Base-by-base conservation (phyloP, 352 stramenopile genomes). In the Phytophthora agathidicida region DNA sequence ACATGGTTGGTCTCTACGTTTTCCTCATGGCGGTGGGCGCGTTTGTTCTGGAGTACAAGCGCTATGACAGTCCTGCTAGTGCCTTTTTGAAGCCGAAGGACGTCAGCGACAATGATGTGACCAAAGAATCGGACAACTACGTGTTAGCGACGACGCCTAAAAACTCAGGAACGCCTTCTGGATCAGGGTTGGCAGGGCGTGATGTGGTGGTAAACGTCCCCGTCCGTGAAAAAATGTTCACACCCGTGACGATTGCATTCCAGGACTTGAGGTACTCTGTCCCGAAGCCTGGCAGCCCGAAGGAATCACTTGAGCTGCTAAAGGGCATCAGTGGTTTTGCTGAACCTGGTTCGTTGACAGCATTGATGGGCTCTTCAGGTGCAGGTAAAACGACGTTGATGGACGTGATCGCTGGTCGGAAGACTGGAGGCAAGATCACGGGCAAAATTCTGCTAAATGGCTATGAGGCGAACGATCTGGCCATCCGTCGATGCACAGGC, bases 291-390 rank as follows among this genome's bases (percentile, higher is more conserved):
- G 65, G 50, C 22, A 76, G 52, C 33, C 57, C 58, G 6, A 62
- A 68, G 20, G 63, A 72, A 33, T 68, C 63, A 4, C 50, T 72
- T 1, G 62, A 71, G 27, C 49, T 97, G 24, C 65, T 97, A 7
- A 68, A 75, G 26, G 60, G 70, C 0, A 76, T 89, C 51, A 71
- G 56, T 5, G 79, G 74, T 2, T 65, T 65, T 39, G 63, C 71
- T n/a, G 16, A 58, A 7, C 78, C 78, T 7, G 79, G 80, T 3
- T 53, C 75, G 14, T 75, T 97, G 65, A 97, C 86, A 8, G 91
- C 87, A 11, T 61, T 98, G 3, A 96, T 96, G 82, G 88, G 88
- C 6, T 84, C 65, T 6, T 84, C 57, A 17, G 85, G 80, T 42
- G 80, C 83, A 8, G 37, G 49, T 6, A 58, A 58, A n/a, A 58